Evolutionary conservation across 2,329 filamentous ascomycete species (phyloP).

Genomic region (Xylariales sp.): DNA sequence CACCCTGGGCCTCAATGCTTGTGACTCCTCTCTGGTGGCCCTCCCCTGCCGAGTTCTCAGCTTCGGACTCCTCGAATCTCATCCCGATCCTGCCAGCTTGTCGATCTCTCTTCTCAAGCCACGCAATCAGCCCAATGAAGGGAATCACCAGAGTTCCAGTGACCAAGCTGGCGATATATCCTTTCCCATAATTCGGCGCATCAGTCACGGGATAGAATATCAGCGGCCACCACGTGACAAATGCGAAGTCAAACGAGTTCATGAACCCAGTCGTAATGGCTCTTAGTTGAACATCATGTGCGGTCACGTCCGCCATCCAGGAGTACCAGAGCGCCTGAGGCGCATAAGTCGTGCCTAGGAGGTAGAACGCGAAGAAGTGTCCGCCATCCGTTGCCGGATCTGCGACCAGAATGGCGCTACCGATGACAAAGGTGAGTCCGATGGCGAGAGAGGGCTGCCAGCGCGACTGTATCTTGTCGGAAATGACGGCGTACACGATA

Average conservation of each 20-base stretch:
- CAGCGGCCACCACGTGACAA: constrained; percentile 36
- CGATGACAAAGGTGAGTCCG: constrained; percentile 36
- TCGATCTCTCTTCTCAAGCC: constrained; percentile 27
- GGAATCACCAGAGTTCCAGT: constrained; percentile 32
- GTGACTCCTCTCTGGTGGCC: too few species aligned
- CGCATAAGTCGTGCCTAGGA: constrained; percentile 39
- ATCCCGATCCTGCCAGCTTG: constrained; percentile 21
- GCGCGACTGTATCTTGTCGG: constrained; percentile 36
- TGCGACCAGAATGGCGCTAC: constrained; percentile 32
- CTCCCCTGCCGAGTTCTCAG: background rate
- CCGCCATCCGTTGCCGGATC: constrained; percentile 27
- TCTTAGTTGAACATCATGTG: constrained; percentile 34
- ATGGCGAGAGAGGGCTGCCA: constrained; percentile 39
- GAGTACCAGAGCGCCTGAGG: constrained; percentile 42
- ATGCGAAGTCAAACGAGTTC: constrained; percentile 39
- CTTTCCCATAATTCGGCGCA: constrained; percentile 32
- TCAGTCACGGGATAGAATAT: constrained; percentile 36
- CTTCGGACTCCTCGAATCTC: constrained; percentile 1
- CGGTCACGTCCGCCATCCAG: constrained; percentile 40
- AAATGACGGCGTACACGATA: constrained; percentile 34
- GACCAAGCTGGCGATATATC: constrained; percentile 34
- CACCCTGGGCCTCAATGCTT: too few species aligned
- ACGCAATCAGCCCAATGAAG: constrained; percentile 31
- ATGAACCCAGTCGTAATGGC: constrained; percentile 40
- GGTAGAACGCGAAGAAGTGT: constrained; percentile 39